These are phyloP conservation scores for Globisporangium parvum DNA, from an alignment of 352 stramenopile genomes.

Conservation along the genomic window DNA sequence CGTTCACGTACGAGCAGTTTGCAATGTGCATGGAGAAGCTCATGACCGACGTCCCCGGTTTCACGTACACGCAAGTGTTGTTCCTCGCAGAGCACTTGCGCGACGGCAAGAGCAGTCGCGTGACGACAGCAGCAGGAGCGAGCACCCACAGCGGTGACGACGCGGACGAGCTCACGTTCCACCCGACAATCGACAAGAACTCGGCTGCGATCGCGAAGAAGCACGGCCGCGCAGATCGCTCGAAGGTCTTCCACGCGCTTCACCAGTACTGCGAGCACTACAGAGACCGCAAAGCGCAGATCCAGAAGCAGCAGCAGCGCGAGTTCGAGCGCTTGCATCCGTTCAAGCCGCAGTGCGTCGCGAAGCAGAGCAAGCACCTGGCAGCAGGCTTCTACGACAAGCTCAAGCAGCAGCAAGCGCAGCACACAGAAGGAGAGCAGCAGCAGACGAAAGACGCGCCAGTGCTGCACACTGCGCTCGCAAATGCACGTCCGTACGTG, in stretches of 20 bases:
- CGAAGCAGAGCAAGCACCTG: constrained; percentile 32
- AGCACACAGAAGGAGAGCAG: background rate
- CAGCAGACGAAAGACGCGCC: constrained; percentile 1
- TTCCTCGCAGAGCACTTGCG: constrained; percentile 53
- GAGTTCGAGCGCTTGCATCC: constrained; percentile 55
- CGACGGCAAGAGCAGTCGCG: constrained; percentile 28
- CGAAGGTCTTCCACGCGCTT: constrained; percentile 62
- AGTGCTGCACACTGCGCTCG: constrained; percentile 39
- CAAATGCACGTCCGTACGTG: constrained; percentile 52
- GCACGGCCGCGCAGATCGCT: constrained; percentile 42
- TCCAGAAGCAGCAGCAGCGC: constrained; percentile 42
- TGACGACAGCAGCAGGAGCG: constrained; percentile 1
- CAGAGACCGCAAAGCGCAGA: constrained; percentile 42
- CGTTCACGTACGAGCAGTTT: constrained; percentile 41
- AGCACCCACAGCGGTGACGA: constrained; percentile 19
- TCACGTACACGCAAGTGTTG: constrained; percentile 72
- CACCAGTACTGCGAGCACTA: constrained; percentile 78
- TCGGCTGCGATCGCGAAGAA: constrained; percentile 55
- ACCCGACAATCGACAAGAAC: constrained; percentile 63
- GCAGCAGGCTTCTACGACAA: constrained; percentile 51
- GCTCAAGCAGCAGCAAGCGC: constrained; percentile 25
- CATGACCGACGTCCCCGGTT: constrained; percentile 43
- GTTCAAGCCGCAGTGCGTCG: constrained; percentile 53
- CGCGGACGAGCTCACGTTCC: constrained; percentile 58
- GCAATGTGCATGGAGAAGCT: constrained; percentile 54